A percentile compares a stretch with the other conserved stretches of the same genome.
These are phyloP conservation scores for Penicillium salamii DNA, from an alignment of 495 filamentous ascomycete species.

Conservation along the genomic window DNA sequence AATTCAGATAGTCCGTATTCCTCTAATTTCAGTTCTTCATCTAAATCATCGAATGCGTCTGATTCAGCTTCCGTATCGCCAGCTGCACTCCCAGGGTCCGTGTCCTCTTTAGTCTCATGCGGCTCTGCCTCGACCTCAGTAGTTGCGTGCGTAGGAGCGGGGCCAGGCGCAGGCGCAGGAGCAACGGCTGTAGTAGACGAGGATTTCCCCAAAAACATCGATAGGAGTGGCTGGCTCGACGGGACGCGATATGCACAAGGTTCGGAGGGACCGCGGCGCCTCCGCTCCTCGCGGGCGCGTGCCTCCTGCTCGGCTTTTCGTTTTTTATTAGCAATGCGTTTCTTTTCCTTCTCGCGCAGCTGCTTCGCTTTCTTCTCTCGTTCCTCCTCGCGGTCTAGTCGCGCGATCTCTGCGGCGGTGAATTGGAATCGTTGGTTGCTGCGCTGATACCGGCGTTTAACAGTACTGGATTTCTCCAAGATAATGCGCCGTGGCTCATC, in stretches of 20 bases:
- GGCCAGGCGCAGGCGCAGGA: not conserved
- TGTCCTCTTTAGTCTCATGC: constrained; percentile 6
- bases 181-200: not conserved
- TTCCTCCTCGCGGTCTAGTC: constrained; percentile 47
- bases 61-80: constrained; percentile 25
- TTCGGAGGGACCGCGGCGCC: constrained; percentile 42
- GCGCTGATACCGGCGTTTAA: constrained; percentile 47
- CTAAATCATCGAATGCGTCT: constrained; percentile 18
- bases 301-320: constrained; percentile 45
- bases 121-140: constrained; percentile 6
- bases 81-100: constrained; percentile 9
- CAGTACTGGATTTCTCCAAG: constrained; percentile 46
- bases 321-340: constrained; percentile 39
- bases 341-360: constrained; percentile 42
- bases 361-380: constrained; percentile 37
- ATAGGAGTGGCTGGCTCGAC: constrained; percentile 47
- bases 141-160: not conserved
- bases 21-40: constrained; percentile 17
- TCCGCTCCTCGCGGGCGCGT: constrained; percentile 40
- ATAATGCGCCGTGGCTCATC: constrained; percentile 37
- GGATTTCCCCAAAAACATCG: constrained; percentile 34
- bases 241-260: constrained; percentile 37
- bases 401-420: constrained; percentile 38
- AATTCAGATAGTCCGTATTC: constrained; percentile 12
- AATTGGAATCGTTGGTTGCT: constrained; percentile 43